phyloP scores from a whole-genome alignment of 1,284 basidiomycete species.

The Cryptococcus sp. region DNA sequence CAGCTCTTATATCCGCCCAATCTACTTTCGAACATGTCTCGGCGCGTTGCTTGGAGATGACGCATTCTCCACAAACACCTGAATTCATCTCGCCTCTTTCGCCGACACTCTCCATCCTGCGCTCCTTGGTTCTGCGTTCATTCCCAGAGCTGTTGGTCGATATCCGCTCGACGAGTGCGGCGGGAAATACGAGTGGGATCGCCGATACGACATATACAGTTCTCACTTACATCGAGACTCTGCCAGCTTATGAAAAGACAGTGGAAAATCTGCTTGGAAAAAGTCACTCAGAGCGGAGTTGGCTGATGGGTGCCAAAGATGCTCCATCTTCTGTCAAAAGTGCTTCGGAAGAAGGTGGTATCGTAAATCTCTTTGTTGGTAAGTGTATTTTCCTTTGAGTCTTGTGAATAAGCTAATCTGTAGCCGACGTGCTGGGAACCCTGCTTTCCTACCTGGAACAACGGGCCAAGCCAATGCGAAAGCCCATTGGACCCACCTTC shows the following conservation, averaged over 20 bases:
- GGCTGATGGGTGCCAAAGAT: slow-evolving; percentile 48
- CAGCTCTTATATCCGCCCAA: slow-evolving; percentile 25
- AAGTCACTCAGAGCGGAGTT: slow-evolving; percentile 44
- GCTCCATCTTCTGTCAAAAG: slow-evolving; percentile 29
- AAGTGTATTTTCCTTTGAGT: slow-evolving; percentile 1
- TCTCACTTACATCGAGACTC: slow-evolving; percentile 41
- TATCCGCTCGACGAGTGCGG: slow-evolving; percentile 25
- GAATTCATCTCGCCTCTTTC: slow-evolving; percentile 16
- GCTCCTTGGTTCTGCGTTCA: slow-evolving; percentile 33
- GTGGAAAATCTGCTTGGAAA: slow-evolving; percentile 36
- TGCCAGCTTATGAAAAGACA: slow-evolving; percentile 34
- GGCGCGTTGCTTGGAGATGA: slow-evolving; percentile 23
- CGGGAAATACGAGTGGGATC: slow-evolving; percentile 22
- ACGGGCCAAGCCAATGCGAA: slow-evolving; percentile 32
- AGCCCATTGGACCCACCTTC: slow-evolving; percentile 36
- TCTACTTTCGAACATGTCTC: slow-evolving; percentile 28
- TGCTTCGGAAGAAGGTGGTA: slow-evolving; percentile 39
- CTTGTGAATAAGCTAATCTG: background rate
- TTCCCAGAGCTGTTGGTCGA: slow-evolving; percentile 47
- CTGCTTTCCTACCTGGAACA: slow-evolving; percentile 36
- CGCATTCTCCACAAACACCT: slow-evolving; percentile 10
- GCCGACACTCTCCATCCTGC: slow-evolving; percentile 22
- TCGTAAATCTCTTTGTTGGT: slow-evolving; percentile 45
- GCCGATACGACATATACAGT: slow-evolving; percentile 40
- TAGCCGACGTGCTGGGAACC: slow-evolving; percentile 44